Base-by-base conservation (phyloP, 352 stramenopile species). In the Blastocystis sp. region DNA sequence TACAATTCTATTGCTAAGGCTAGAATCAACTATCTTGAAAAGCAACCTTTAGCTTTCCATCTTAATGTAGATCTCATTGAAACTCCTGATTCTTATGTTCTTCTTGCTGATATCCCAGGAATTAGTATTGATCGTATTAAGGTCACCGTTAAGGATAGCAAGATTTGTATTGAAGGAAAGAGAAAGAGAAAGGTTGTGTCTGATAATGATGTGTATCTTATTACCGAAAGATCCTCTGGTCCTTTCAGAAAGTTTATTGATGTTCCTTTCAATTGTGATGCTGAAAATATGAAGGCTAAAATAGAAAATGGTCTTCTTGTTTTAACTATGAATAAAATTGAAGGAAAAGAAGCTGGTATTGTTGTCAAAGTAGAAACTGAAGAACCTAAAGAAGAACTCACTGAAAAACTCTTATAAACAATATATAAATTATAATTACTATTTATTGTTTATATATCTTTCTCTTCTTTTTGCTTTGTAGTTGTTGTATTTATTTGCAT, bases 151-250 rank as follows among this genome's bases (percentile, higher is more conserved):
- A 62, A 62, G 52, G 52, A 62, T 24, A 44, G 54, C 52, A 62
- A 62, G 52, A 37, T 62, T 30, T 33, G 41, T n/a, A 62, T 62
- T 13, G 52, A 62, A 19, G 52, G 52, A 33, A 62, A 62, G 35
- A 54, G 52, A 54, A 62, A 62, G 34, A 62, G 44, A 40, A 62
- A 62, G 52, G 52, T 62, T n/a, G 31, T 62, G n/a, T 40, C 25
- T 30, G n/a, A 9, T 9, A 42, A 62, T 19, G 52, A 62, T 30
- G 27, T 21, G 6, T 62, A 52, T 41, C 52, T 62, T n/a, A 33
- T 62, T 52, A 6, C 9, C 7, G 32, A 45, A 19, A 37, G 52
- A 37, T 28, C 39, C 9, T 54, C 48, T 24, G 52, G 52, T 25
- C 13, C 54, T 9, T 62, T 62, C 36, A 62, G 54, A 31, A 37